Evolutionary conservation across 139 green algal genomes (phyloP).

Genomic region (Klebsormidium nitens): DNA sequence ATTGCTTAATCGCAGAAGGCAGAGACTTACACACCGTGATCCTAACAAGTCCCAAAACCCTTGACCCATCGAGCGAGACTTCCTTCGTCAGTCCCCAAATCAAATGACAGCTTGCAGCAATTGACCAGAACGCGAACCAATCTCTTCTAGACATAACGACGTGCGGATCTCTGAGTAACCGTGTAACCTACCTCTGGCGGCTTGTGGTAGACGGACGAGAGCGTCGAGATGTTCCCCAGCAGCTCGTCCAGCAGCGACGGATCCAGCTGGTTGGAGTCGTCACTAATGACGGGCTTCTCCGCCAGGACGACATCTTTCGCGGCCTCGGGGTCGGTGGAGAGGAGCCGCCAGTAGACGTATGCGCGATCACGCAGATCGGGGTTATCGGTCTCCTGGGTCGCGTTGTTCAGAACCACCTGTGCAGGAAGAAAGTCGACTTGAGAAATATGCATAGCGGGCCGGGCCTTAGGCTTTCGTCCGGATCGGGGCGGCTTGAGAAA

Average conservation of each 20-base stretch:
- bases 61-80: no score
- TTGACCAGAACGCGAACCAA: conserved; percentile 72
- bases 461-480: no score
- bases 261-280: conserved; percentile 66
- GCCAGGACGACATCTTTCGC: conserved; percentile 91
- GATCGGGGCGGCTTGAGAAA: no score
- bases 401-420: conserved; percentile 40
- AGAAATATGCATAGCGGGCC: no score
- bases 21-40: no score
- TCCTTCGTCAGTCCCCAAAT: conserved; percentile 51
- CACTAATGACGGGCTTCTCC: conserved; percentile 85
- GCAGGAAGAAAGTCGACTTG: background rate
- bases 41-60: no score
- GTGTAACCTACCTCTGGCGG: conserved; percentile 76
- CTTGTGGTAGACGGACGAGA: conserved; percentile 93
- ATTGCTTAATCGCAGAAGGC: no score
- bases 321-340: conserved; percentile 90
- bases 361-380: conserved; percentile 94
- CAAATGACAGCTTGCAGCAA: conserved; percentile 67
- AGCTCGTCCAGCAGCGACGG: conserved; percentile 71
- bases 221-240: conserved; percentile 66
- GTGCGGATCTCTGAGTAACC: no score
- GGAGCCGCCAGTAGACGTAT: conserved; percentile 97
- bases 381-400: conserved; percentile 90
- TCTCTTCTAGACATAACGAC: no score